phyloP scores from a whole-genome alignment of 768 basidiomycete species.

The Coprinopsis sp. region DNA sequence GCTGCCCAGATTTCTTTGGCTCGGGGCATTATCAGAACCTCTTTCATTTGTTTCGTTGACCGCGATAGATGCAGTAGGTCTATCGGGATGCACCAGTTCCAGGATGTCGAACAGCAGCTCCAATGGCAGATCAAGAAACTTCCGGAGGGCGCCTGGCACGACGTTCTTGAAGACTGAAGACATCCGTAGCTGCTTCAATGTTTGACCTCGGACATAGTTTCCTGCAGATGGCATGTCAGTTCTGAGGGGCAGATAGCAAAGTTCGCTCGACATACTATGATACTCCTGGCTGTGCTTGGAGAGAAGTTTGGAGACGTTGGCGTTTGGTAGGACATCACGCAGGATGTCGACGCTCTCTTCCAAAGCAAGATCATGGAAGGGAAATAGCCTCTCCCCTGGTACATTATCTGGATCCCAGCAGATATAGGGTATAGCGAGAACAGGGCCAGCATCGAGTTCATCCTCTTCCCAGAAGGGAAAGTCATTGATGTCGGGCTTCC shows the following conservation, averaged over 20 bases:
- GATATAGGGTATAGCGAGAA: background rate
- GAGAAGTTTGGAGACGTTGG: constrained; percentile 6
- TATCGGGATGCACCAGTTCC: constrained; percentile 8
- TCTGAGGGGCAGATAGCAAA: background rate
- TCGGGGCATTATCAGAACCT: background rate
- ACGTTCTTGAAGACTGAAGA: background rate
- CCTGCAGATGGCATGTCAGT: background rate
- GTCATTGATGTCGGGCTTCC: background rate
- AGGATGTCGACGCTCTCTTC: background rate
- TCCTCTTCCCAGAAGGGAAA: constrained; percentile 6
- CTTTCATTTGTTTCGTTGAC: background rate
- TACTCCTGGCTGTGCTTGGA: constrained; percentile 5
- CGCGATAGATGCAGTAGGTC: constrained; percentile 8
- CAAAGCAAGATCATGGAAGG: background rate
- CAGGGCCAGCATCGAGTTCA: background rate
- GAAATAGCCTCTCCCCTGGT: background rate
- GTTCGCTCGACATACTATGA: constrained; percentile 3
- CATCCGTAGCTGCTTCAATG: constrained; percentile 1
- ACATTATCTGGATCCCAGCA: background rate
- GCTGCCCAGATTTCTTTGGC: background rate
- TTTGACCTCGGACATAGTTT: constrained; percentile 6
- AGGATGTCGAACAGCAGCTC: constrained; percentile 9
- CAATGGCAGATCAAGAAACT: constrained; percentile 1
- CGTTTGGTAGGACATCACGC: background rate
- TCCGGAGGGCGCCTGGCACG: background rate